Evolutionary conservation across 129 eudicot genomes (phyloP).

Genomic region (Solidago caesia): DNA sequence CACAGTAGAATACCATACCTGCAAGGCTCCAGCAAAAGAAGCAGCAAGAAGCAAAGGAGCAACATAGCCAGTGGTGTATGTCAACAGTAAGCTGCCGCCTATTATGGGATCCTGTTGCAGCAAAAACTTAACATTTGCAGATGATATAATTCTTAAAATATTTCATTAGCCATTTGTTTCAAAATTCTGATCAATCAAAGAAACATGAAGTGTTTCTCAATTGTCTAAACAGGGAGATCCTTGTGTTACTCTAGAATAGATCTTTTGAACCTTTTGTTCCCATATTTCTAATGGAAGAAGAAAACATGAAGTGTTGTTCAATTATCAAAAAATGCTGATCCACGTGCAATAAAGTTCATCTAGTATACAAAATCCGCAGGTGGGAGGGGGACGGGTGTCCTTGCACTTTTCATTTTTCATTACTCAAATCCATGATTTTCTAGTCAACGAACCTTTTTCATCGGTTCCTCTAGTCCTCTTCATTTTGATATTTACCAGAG

Average conservation of each 20-base stretch:
- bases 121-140: not conserved
- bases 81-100: conserved; percentile 89
- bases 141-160: not conserved
- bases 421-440: no score
- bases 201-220: not conserved
- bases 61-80: conserved; percentile 97
- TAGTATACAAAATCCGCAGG: no score
- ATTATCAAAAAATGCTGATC: no score
- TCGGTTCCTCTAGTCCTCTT: not conserved
- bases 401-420: no score
- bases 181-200: not conserved
- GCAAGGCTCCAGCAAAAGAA: conserved; percentile 97
- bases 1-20: conserved; percentile 41
- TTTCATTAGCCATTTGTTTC: not conserved
- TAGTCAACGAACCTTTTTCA: not conserved
- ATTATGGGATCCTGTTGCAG: conserved; percentile 80
- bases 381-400: no score
- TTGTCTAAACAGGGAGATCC: not conserved
- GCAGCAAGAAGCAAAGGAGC: conserved; percentile 99
- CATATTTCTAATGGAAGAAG: not conserved
- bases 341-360: no score
- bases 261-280: not conserved
- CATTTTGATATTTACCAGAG: no score
- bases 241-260: not conserved
- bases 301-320: not conserved